phyloP scores from a whole-genome alignment of 768 basidiomycete genomes.

The Melanogaster broomeanus region DNA sequence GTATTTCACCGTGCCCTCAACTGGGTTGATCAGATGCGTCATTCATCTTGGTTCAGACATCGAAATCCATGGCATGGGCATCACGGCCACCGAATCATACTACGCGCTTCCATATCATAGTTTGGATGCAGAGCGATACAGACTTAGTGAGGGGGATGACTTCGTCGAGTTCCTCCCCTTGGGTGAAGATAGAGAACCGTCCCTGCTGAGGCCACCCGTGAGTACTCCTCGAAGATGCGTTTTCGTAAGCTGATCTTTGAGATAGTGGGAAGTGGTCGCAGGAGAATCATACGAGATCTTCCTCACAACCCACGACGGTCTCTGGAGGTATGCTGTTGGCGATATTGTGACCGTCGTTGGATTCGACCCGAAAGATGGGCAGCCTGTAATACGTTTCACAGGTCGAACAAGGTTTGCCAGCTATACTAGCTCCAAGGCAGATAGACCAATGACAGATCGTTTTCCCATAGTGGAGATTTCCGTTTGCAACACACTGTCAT shows the following conservation, averaged over 20 bases:
- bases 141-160: neutral
- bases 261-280: slow-evolving; percentile 5
- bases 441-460: neutral
- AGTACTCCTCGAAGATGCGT: too few species aligned
- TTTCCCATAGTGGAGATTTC: neutral
- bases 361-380: slow-evolving; percentile 8
- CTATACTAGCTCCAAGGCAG: neutral
- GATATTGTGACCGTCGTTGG: slow-evolving; percentile 4
- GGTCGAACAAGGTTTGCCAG: neutral
- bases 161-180: neutral
- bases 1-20: neutral
- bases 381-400: slow-evolving; percentile 3
- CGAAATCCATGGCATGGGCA: neutral
- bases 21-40: neutral
- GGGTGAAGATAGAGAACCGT: neutral
- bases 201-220: neutral
- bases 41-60: slow-evolving; percentile 4
- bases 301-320: slow-evolving; percentile 1
- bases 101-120: neutral
- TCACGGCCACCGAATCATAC: neutral
- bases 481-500: slow-evolving; percentile 1
- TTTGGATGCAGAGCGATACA: neutral
- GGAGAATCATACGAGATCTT: slow-evolving; percentile 7
- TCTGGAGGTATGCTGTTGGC: slow-evolving; percentile 1
- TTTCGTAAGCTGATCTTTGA: neutral